phyloP scores from a whole-genome alignment of 2,329 filamentous ascomycete species.

The Calonectria pseudoreteaudii region DNA sequence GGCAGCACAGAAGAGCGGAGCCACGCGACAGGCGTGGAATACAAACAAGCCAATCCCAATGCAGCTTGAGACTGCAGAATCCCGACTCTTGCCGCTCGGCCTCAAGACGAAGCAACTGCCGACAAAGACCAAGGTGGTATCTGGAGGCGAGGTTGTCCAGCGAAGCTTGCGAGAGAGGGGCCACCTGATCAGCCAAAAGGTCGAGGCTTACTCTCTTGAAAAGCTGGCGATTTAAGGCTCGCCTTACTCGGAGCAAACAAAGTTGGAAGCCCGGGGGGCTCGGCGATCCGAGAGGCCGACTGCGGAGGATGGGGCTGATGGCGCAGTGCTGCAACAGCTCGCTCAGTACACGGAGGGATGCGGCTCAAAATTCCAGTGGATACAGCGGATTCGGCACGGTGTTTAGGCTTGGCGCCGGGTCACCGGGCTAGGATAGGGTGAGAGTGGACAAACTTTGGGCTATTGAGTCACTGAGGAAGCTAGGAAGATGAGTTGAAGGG shows the following conservation, averaged over 20 bases:
- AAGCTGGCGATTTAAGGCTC: slow-evolving; percentile 72
- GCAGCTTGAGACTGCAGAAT: slow-evolving; percentile 56
- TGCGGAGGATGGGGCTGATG: slow-evolving; percentile 8
- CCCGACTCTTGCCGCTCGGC: slow-evolving; percentile 76
- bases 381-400: slow-evolving; percentile 2
- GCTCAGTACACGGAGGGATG: slow-evolving; percentile 13
- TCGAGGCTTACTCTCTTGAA: slow-evolving; percentile 87
- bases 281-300: not conserved
- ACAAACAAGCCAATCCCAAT: slow-evolving; percentile 57
- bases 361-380: slow-evolving; percentile 22
- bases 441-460: not conserved
- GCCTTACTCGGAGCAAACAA: slow-evolving; percentile 1
- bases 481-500: not conserved
- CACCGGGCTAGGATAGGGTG: slow-evolving; percentile 17
- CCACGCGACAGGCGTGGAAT: slow-evolving; percentile 44
- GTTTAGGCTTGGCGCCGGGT: slow-evolving; percentile 14
- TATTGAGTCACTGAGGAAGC: not conserved
- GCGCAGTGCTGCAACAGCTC: not conserved
- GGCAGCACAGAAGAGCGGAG: slow-evolving; percentile 49
- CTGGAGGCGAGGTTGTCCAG: slow-evolving; percentile 76
- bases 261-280: slow-evolving; percentile 1
- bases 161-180: slow-evolving; percentile 80
- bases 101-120: slow-evolving; percentile 69
- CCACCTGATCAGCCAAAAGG: slow-evolving; percentile 81
- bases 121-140: slow-evolving; percentile 69